phyloP scores from a whole-genome alignment of 495 filamentous ascomycete genomes.

The Paragyromitra xinjiangensis region DNA sequence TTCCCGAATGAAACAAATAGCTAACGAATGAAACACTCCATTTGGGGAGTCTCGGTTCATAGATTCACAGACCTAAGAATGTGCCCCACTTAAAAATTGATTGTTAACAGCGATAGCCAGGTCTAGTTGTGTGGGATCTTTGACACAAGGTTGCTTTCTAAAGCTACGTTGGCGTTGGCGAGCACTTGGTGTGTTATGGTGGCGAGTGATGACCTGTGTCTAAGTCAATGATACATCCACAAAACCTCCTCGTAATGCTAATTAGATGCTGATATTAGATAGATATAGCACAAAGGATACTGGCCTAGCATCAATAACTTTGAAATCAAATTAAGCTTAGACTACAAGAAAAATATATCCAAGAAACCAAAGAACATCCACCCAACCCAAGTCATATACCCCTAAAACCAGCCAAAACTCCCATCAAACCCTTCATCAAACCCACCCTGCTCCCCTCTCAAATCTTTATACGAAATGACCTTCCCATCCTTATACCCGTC shows the following conservation, averaged over 20 bases:
- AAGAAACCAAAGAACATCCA: slow-evolving; percentile 4
- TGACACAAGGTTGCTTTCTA: no score
- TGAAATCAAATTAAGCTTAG: neutral
- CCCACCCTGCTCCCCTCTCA: slow-evolving; percentile 64
- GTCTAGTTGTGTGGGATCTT: no score
- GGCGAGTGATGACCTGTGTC: neutral
- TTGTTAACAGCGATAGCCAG: no score
- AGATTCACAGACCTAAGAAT: no score
- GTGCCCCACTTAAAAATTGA: no score
- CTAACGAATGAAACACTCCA: no score
- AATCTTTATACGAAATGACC: slow-evolving; percentile 62
- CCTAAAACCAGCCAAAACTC: slow-evolving; percentile 65
- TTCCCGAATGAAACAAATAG: no score
- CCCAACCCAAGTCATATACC: neutral
- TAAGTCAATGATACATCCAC: neutral
- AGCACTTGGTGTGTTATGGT: neutral
- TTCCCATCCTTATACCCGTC: slow-evolving; percentile 69
- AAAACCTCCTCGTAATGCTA: no score
- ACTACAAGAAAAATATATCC: neutral
- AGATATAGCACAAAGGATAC: neutral
- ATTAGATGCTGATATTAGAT: no score
- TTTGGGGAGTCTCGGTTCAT: no score
- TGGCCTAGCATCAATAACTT: neutral
- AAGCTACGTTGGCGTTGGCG: no score
- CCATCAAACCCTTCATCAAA: slow-evolving; percentile 66